These are phyloP conservation scores for Yamadazyma tumulicola DNA, from an alignment of 805 yeast genomes.

Conservation along the genomic window DNA sequence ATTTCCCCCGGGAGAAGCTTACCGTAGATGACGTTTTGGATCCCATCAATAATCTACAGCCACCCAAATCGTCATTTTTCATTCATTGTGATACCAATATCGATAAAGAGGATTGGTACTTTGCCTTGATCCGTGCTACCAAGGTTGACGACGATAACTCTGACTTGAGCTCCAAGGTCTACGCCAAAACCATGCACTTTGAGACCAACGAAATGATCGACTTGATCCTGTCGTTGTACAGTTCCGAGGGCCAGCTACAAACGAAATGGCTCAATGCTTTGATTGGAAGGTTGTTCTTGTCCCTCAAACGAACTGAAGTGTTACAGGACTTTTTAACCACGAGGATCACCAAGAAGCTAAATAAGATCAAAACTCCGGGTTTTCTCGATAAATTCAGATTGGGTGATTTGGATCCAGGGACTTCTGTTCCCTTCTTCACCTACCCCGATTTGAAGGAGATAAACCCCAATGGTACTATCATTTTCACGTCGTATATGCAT, in stretches of 20 bases:
- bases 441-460: conserved; percentile 66
- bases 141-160: conserved; percentile 34
- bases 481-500: conserved; percentile 55
- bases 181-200: conserved; percentile 73
- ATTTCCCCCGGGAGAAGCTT: conserved; percentile 14
- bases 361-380: conserved; percentile 80
- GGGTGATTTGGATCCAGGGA: conserved; percentile 69
- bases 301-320: conserved; percentile 67
- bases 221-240: conserved; percentile 71
- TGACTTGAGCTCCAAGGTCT: conserved; percentile 44
- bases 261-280: conserved; percentile 91
- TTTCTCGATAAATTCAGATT: conserved; percentile 82
- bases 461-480: conserved; percentile 75
- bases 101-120: conserved; percentile 93
- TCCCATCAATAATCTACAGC: conserved; percentile 18
- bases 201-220: conserved; percentile 68
- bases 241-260: conserved; percentile 78
- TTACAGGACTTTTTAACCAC: conserved; percentile 55
- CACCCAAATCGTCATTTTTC: conserved; percentile 47
- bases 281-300: conserved; percentile 75
- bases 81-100: conserved; percentile 73
- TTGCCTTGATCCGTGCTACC: conserved; percentile 75
- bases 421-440: conserved; percentile 75
- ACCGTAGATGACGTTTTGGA: conserved; percentile 24
- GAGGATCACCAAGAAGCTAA: conserved; percentile 67